These are phyloP conservation scores for Leccinum huronense DNA, from an alignment of 1,284 basidiomycete genomes.

Conservation along the genomic window DNA sequence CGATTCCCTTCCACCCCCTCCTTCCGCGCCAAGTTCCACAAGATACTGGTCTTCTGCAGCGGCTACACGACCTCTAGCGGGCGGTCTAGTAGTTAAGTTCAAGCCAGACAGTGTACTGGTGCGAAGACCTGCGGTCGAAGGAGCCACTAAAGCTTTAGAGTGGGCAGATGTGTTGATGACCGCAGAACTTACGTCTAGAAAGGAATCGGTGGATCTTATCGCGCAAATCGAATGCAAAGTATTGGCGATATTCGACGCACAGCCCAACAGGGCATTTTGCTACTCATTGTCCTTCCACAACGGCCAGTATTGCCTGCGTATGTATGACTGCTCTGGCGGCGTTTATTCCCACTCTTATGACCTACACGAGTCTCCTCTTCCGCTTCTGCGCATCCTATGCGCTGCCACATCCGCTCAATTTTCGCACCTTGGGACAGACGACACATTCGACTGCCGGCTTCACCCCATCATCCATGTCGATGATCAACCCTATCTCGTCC, in stretches of 20 bases:
- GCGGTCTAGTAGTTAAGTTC: not conserved
- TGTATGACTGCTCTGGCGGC: not conserved
- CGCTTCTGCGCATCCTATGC: not conserved
- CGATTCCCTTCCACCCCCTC: too few relatives aligned
- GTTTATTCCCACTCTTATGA: not conserved
- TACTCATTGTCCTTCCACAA: not conserved
- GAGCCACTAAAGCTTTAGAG: not conserved
- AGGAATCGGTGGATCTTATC: not conserved
- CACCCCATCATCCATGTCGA: not conserved
- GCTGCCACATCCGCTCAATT: not conserved
- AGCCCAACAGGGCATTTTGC: not conserved
- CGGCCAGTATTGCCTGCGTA: not conserved
- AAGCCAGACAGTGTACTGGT: constrained; percentile 4
- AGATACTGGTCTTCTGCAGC: not conserved
- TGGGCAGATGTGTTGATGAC: constrained; percentile 4
- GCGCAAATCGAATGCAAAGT: constrained; percentile 1
- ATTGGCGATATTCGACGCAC: not conserved
- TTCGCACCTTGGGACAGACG: not conserved
- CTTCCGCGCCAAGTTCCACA: not conserved
- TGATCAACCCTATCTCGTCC: not conserved
- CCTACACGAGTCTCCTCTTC: not conserved
- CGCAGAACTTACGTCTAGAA: not conserved
- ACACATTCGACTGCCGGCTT: not conserved
- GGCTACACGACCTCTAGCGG: not conserved
- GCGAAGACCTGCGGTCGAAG: not conserved